Percentiles rank a stretch among this genome's conserved stretches.
phyloP scores from a whole-genome alignment of 1,284 basidiomycete species.

The Ceratobasidium papillatum region DNA sequence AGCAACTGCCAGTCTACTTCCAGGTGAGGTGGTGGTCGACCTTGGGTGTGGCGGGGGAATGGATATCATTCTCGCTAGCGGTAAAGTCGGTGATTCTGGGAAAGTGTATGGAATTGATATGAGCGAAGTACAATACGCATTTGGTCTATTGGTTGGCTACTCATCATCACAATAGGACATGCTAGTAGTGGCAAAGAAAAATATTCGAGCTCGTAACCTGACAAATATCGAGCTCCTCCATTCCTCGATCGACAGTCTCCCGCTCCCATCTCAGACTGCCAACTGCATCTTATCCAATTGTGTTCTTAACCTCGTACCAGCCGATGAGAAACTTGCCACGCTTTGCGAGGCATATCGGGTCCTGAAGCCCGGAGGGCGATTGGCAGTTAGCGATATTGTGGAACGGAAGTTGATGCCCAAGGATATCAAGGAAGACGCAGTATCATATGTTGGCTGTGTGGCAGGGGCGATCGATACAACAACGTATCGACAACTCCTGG shows the following conservation, averaged over 20 bases:
- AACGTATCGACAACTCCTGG: constrained; percentile 54
- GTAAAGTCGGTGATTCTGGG: constrained; percentile 59
- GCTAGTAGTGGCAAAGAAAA: constrained; percentile 59
- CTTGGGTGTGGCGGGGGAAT: constrained; percentile 65
- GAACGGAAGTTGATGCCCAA: constrained; percentile 57
- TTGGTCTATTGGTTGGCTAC: background rate
- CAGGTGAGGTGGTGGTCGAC: constrained; percentile 65
- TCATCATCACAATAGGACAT: constrained; percentile 55
- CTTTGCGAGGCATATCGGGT: constrained; percentile 59
- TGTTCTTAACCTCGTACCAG: constrained; percentile 61
- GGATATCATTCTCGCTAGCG: constrained; percentile 62
- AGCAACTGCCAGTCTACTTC: constrained; percentile 51
- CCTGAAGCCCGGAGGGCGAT: constrained; percentile 61
- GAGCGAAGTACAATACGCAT: constrained; percentile 53
- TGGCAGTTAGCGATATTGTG: constrained; percentile 57
- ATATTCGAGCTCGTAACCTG: constrained; percentile 54
- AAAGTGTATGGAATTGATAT: constrained; percentile 63
- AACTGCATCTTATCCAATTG: constrained; percentile 67
- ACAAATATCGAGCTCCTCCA: constrained; percentile 61
- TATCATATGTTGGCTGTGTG: constrained; percentile 57
- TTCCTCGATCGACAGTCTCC: constrained; percentile 56
- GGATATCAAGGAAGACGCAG: constrained; percentile 55
- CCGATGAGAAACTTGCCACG: constrained; percentile 54
- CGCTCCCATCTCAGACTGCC: constrained; percentile 58
- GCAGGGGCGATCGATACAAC: constrained; percentile 55